phyloP scores from a whole-genome alignment of 2,329 filamentous ascomycete genomes.

The Trematosphaeria pertusa region DNA sequence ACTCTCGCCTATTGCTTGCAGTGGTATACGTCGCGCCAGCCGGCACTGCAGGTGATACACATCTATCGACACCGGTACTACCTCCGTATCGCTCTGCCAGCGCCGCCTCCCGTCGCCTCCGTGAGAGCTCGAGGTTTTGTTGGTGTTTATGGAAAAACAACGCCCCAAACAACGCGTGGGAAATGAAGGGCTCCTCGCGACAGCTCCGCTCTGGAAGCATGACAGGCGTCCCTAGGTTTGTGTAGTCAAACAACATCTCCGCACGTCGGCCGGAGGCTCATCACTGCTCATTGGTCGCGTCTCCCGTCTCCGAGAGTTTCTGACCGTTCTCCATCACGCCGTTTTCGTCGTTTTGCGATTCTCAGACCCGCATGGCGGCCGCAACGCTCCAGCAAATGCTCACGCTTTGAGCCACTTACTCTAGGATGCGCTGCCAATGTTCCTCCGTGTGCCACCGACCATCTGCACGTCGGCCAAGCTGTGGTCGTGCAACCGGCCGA shows the following conservation, averaged over 20 bases:
- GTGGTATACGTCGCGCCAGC: slow-evolving; percentile 25
- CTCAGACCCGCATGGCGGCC: slow-evolving; percentile 5
- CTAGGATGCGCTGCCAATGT: slow-evolving; percentile 35
- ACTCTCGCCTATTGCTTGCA: slow-evolving; percentile 29
- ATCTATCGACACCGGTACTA: slow-evolving; percentile 25
- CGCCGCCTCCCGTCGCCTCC: slow-evolving; percentile 12
- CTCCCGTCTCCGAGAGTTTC: slow-evolving; percentile 11
- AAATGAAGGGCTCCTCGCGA: slow-evolving; percentile 42
- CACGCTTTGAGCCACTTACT: slow-evolving; percentile 27
- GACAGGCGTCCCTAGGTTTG: slow-evolving; percentile 35
- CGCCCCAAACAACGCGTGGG: slow-evolving; percentile 46
- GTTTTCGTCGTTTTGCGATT: slow-evolving; percentile 16
- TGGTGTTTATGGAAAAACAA: slow-evolving; percentile 24
- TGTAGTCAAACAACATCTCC: slow-evolving; percentile 17
- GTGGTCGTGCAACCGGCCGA: slow-evolving; percentile 36
- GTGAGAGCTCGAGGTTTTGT: slow-evolving; percentile 23
- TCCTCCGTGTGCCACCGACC: slow-evolving; percentile 26
- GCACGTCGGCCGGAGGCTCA: slow-evolving; percentile 4
- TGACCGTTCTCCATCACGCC: slow-evolving; percentile 16
- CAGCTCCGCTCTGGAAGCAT: slow-evolving; percentile 31
- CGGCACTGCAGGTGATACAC: slow-evolving; percentile 24
- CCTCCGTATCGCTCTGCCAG: slow-evolving; percentile 19
- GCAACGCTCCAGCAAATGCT: slow-evolving; percentile 5
- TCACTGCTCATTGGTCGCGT: slow-evolving; percentile 27
- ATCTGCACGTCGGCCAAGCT: slow-evolving; percentile 30